phyloP scores from a whole-genome alignment of 2,329 filamentous ascomycete species.

The Leptographium procerum region DNA sequence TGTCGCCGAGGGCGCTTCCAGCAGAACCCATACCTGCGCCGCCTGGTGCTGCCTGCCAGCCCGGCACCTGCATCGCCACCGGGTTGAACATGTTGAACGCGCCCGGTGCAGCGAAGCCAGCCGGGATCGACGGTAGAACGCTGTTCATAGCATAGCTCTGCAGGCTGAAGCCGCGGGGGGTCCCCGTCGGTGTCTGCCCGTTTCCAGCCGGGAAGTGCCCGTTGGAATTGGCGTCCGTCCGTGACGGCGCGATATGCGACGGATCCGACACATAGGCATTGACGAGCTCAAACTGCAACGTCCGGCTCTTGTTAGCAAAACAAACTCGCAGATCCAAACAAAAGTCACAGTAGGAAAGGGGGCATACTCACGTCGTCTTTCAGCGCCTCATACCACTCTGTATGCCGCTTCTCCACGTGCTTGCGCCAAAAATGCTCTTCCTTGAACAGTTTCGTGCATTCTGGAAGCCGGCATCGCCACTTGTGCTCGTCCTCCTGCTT shows the following conservation, averaged over 20 bases:
- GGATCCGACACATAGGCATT: conserved; percentile 93
- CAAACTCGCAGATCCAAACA: not conserved
- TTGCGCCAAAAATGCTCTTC: conserved; percentile 96
- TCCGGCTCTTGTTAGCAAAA: conserved; percentile 3
- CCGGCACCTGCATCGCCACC: conserved; percentile 31
- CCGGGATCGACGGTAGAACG: conserved; percentile 45
- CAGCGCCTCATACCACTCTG: conserved; percentile 72
- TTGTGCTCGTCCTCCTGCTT: conserved; percentile 98
- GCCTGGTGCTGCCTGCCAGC: conserved; percentile 30
- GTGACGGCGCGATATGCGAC: conserved; percentile 83
- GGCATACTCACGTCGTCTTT: conserved; percentile 62
- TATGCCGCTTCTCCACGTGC: conserved; percentile 91
- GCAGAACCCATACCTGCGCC: conserved; percentile 29
- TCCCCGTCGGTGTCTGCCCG: conserved; percentile 66
- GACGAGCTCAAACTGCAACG: conserved; percentile 64
- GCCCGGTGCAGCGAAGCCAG: conserved; percentile 39
- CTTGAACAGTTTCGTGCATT: conserved; percentile 95
- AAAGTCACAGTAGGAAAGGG: not conserved
- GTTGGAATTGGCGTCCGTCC: conserved; percentile 89
- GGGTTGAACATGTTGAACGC: conserved; percentile 37
- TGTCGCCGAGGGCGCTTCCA: conserved; percentile 53
- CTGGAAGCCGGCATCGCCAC: conserved; percentile 90
- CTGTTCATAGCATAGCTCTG: conserved; percentile 54
- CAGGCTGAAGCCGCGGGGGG: conserved; percentile 84
- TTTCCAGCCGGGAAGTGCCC: conserved; percentile 82